These are phyloP conservation scores for Brassica incana DNA, from an alignment of 345 rosid species.

Conservation along the genomic window DNA sequence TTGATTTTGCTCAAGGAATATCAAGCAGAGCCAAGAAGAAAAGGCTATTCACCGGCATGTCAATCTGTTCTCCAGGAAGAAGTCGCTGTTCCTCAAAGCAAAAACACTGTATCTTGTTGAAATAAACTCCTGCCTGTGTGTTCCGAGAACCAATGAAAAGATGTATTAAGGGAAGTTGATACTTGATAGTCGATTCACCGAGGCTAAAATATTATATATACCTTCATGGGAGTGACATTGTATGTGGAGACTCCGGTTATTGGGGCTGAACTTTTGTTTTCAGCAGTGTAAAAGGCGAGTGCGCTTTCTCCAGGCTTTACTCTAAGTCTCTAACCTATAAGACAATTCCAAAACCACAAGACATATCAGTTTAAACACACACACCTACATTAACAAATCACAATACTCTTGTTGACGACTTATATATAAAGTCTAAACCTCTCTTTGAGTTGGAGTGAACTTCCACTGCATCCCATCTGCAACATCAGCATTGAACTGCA, in stretches of 20 bases:
- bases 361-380: neutral
- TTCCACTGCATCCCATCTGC: slow-evolving; percentile 99
- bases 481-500: slow-evolving; percentile 96
- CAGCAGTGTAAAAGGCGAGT: slow-evolving; percentile 95
- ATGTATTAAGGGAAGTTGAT: neutral
- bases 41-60: slow-evolving; percentile 73
- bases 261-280: slow-evolving; percentile 72
- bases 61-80: slow-evolving; percentile 93
- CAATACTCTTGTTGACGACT: neutral
- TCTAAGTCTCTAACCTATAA: slow-evolving; percentile 74
- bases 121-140: slow-evolving; percentile 87
- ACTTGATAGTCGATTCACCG: neutral
- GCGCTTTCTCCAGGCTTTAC: slow-evolving; percentile 98
- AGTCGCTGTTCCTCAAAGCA: slow-evolving; percentile 98
- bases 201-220: slow-evolving; percentile 21
- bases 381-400: slow-evolving; percentile 1
- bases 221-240: slow-evolving; percentile 96
- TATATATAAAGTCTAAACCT: slow-evolving; percentile 45
- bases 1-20: neutral
- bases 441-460: slow-evolving; percentile 93
- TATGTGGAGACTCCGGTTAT: slow-evolving; percentile 86
- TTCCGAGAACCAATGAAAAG: neutral
- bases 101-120: slow-evolving; percentile 93
- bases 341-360: slow-evolving; percentile 24
- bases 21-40: neutral